A percentile compares a stretch with the other conserved stretches of the same genome.
Evolutionary conservation across 2,329 filamentous ascomycete genomes (phyloP).

Genomic region (Fusarium keratoplasticum): DNA sequence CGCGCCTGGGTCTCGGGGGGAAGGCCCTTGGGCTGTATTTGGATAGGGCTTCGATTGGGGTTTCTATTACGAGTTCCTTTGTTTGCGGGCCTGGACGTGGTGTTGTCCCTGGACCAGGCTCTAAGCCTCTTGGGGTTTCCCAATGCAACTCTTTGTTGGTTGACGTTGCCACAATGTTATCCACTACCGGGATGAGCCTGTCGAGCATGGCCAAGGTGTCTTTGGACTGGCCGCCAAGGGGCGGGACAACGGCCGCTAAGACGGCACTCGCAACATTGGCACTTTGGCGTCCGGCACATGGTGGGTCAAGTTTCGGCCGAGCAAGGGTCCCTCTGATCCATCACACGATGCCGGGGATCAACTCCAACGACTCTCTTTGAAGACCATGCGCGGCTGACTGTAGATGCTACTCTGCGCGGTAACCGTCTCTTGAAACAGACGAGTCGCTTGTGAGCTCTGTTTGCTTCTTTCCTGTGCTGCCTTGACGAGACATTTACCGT

Average conservation of each 20-base stretch:
- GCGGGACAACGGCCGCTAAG: slow-evolving; percentile 29
- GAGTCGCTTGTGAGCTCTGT: background rate
- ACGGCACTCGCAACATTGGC: slow-evolving; percentile 21
- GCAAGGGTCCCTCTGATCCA: background rate
- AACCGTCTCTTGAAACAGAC: background rate
- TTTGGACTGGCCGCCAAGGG: slow-evolving; percentile 9
- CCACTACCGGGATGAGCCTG: slow-evolving; percentile 11
- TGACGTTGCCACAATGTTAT: background rate
- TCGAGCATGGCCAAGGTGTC: slow-evolving; percentile 10
- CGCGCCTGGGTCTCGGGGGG: background rate
- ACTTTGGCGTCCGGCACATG: slow-evolving; percentile 16
- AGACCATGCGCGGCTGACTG: background rate
- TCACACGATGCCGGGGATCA: slow-evolving; percentile 7
- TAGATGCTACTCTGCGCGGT: slow-evolving; percentile 10
- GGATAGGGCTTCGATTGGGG: background rate
- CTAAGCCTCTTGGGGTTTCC: slow-evolving; percentile 1
- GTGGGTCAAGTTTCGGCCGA: slow-evolving; percentile 20
- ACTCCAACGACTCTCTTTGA: slow-evolving; percentile 1
- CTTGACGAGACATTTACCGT: background rate
- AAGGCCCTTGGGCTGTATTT: background rate
- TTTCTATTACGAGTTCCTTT: background rate
- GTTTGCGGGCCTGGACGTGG: background rate
- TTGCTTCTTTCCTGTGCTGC: background rate
- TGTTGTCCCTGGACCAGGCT: background rate
- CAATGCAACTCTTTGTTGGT: slow-evolving; percentile 24